phyloP scores from a whole-genome alignment of 1,284 basidiomycete species.

The Cryptococcus floricola region DNA sequence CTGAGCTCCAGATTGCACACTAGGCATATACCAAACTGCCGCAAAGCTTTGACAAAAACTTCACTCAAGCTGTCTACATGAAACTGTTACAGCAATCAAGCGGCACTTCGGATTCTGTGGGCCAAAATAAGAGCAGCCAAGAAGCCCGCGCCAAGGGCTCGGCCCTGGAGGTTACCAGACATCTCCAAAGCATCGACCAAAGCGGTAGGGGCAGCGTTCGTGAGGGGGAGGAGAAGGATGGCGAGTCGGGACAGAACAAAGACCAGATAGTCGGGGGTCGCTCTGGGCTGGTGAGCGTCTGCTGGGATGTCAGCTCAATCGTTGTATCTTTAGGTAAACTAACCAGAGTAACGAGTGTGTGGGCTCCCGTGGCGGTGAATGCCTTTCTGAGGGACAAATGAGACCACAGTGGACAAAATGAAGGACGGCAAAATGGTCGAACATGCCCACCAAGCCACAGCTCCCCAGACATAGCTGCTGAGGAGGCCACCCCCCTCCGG shows the following conservation, averaged over 20 bases:
- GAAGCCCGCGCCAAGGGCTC: slow-evolving; percentile 42
- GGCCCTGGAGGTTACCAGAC: slow-evolving; percentile 39
- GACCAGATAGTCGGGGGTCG: slow-evolving; percentile 40
- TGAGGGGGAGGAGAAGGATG: slow-evolving; percentile 41
- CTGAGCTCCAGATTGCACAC: no score
- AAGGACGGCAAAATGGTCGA: slow-evolving; percentile 43
- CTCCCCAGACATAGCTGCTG: slow-evolving; percentile 31
- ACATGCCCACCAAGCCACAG: slow-evolving; percentile 44
- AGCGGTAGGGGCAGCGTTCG: slow-evolving; percentile 36
- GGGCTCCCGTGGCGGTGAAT: slow-evolving; percentile 15
- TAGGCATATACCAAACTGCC: background rate
- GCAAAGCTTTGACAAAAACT: no score
- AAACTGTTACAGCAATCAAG: background rate
- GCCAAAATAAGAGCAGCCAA: slow-evolving; percentile 38
- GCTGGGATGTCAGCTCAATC: background rate
- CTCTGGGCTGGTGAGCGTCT: slow-evolving; percentile 25
- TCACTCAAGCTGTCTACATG: background rate
- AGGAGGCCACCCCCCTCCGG: slow-evolving; percentile 31
- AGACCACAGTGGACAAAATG: slow-evolving; percentile 37
- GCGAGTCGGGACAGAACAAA: slow-evolving; percentile 44
- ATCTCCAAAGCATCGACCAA: slow-evolving; percentile 41
- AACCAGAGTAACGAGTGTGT: slow-evolving; percentile 31
- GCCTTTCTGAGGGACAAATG: slow-evolving; percentile 40
- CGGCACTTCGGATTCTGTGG: slow-evolving; percentile 22
- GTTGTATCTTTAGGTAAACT: slow-evolving; percentile 6